Evolutionary conservation across 805 yeast genomes (phyloP).

Genomic region (Cyberlindnera lachancei): DNA sequence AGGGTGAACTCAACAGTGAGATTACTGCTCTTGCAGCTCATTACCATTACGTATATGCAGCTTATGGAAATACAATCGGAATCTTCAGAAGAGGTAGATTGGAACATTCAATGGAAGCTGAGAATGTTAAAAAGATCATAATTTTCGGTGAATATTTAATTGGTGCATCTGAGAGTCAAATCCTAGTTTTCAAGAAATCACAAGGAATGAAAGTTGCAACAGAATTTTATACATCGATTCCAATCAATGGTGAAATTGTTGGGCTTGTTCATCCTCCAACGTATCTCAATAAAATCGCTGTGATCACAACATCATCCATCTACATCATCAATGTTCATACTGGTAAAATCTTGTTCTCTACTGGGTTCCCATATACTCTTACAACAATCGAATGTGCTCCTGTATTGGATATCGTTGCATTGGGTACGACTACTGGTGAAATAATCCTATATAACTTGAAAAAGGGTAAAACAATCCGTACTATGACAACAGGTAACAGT

Average conservation of each 20-base stretch:
- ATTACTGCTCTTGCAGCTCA: slow-evolving; percentile 73
- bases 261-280: slow-evolving; percentile 81
- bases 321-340: slow-evolving; percentile 69
- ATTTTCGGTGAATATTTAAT: slow-evolving; percentile 77
- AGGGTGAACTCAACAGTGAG: slow-evolving; percentile 59
- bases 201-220: slow-evolving; percentile 39
- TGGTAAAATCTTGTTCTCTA: slow-evolving; percentile 58
- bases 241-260: slow-evolving; percentile 61
- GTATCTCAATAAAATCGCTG: slow-evolving; percentile 78
- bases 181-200: slow-evolving; percentile 50
- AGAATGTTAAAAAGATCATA: slow-evolving; percentile 40
- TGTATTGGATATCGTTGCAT: slow-evolving; percentile 72
- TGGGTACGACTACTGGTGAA: slow-evolving; percentile 67
- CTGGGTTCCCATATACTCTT: slow-evolving; percentile 47
- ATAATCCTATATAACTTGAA: slow-evolving; percentile 60
- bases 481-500: slow-evolving; percentile 32
- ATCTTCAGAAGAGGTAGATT: slow-evolving; percentile 76
- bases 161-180: slow-evolving; percentile 39
- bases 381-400: slow-evolving; percentile 80
- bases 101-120: slow-evolving; percentile 30
- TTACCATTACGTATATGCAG: slow-evolving; percentile 77
- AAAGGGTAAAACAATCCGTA: slow-evolving; percentile 51
- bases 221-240: slow-evolving; percentile 61
- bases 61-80: slow-evolving; percentile 64
- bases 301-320: slow-evolving; percentile 64